Evolutionary conservation across 2,329 filamentous ascomycete species (phyloP).

Genomic region (Zymoseptoria tritici): DNA sequence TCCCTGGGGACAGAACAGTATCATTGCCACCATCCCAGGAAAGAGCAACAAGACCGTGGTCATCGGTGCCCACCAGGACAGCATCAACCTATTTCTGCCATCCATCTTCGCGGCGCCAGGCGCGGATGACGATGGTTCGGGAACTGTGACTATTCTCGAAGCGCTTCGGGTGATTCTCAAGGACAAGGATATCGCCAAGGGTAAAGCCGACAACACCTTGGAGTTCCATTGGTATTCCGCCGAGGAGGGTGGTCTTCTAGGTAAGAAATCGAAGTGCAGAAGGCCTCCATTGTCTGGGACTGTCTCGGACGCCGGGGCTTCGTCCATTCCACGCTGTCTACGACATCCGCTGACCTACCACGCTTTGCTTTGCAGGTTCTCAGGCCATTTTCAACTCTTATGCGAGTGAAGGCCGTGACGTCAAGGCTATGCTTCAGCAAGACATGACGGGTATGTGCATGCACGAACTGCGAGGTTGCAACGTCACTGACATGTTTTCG

Average conservation of each 20-base stretch:
- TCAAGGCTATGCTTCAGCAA: conserved; percentile 97
- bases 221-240: conserved; percentile 97
- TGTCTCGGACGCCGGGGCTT: not conserved
- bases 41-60: conserved; percentile 76
- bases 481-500: not conserved
- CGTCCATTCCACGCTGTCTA: not conserved
- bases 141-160: conserved; percentile 82
- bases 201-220: conserved; percentile 73
- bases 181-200: conserved; percentile 59
- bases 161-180: conserved; percentile 70
- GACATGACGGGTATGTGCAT: conserved; percentile 63
- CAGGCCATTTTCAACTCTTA: conserved; percentile 85
- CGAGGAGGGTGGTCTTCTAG: conserved; percentile 67
- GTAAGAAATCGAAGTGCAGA: conserved; percentile 64
- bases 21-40: conserved; percentile 87
- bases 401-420: conserved; percentile 60
- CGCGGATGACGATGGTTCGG: conserved; percentile 91
- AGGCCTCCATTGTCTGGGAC: conserved; percentile 55
- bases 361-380: conserved; percentile 54
- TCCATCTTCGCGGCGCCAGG: conserved; percentile 78
- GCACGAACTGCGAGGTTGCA: not conserved
- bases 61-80: conserved; percentile 70
- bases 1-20: conserved; percentile 76
- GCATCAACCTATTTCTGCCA: conserved; percentile 86
- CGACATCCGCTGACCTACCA: not conserved